A percentile compares a stretch with the other conserved stretches of the same genome.
These are phyloP conservation scores for Stromatinia cepivora DNA, from an alignment of 2,329 filamentous ascomycete species.

Conservation along the genomic window DNA sequence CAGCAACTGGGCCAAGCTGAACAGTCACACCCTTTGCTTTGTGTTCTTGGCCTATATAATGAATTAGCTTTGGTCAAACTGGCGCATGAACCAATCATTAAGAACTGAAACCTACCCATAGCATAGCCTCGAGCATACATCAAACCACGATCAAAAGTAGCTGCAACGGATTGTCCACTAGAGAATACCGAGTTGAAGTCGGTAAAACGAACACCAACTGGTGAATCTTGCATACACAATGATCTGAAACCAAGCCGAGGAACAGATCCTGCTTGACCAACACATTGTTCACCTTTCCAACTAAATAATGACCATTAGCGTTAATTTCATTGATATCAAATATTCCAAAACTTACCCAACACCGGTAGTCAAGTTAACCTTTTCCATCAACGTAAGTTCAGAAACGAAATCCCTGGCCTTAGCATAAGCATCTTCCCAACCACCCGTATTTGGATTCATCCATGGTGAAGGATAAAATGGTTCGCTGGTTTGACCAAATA, in stretches of 20 bases:
- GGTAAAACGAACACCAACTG: slow-evolving; percentile 47
- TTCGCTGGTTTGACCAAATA: slow-evolving; percentile 20
- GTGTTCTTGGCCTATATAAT: slow-evolving; percentile 53
- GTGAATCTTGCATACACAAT: slow-evolving; percentile 41
- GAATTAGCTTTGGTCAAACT: background rate
- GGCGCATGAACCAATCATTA: background rate
- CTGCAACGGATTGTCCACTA: slow-evolving; percentile 67
- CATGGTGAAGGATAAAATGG: slow-evolving; percentile 25
- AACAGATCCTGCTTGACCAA: slow-evolving; percentile 37
- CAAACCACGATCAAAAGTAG: slow-evolving; percentile 67
- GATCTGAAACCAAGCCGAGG: slow-evolving; percentile 41
- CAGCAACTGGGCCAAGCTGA: slow-evolving; percentile 74
- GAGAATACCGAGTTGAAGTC: slow-evolving; percentile 71
- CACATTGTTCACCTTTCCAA: slow-evolving; percentile 37
- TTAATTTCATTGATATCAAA: background rate
- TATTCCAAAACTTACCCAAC: slow-evolving; percentile 43
- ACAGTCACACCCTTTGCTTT: slow-evolving; percentile 73
- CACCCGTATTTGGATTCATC: slow-evolving; percentile 25
- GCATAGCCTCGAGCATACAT: slow-evolving; percentile 52
- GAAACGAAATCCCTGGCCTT: slow-evolving; percentile 69
- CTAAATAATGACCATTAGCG: slow-evolving; percentile 5
- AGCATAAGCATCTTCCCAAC: slow-evolving; percentile 69
- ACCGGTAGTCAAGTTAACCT: slow-evolving; percentile 93
- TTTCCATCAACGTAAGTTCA: slow-evolving; percentile 76
- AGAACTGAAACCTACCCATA: slow-evolving; percentile 43